phyloP scores from a whole-genome alignment of 2,329 filamentous ascomycete species.

The Dactylellina leptospora region DNA sequence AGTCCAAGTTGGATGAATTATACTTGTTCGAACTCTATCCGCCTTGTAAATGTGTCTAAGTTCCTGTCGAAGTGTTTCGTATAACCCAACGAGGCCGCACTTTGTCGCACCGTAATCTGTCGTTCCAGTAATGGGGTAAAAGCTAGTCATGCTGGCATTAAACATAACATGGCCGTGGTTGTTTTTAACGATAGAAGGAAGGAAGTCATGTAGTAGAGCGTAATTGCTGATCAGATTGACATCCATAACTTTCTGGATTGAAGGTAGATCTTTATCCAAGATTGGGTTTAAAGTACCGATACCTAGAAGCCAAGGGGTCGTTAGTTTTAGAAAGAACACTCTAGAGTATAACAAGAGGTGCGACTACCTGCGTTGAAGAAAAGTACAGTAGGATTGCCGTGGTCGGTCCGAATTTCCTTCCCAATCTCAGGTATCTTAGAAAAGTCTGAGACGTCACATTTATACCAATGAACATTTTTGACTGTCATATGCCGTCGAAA shows the following conservation, averaged over 20 bases:
- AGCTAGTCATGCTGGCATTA: constrained; percentile 71
- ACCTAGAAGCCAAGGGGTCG: no score
- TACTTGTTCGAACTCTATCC: constrained; percentile 70
- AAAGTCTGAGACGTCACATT: constrained; percentile 7
- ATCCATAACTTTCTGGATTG: constrained; percentile 64
- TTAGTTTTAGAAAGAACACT: no score
- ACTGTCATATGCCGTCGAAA: neutral
- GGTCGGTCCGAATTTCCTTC: constrained; percentile 58
- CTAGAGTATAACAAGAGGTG: no score
- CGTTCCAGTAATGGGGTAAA: constrained; percentile 69
- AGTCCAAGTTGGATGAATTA: constrained; percentile 71
- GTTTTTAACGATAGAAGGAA: constrained; percentile 69
- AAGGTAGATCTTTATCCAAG: neutral
- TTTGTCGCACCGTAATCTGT: constrained; percentile 75
- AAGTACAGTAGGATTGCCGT: constrained; percentile 60
- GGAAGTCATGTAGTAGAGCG: constrained; percentile 71
- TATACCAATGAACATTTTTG: constrained; percentile 18
- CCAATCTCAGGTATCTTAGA: neutral
- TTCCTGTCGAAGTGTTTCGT: constrained; percentile 71
- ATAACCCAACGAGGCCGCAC: constrained; percentile 72
- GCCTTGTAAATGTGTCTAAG: constrained; percentile 70
- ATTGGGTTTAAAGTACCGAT: no score
- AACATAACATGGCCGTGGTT: constrained; percentile 79
- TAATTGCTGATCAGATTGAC: constrained; percentile 75
- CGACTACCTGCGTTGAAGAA: constrained; percentile 61